These are phyloP conservation scores for Globisporangium heterothallicum DNA, from an alignment of 352 stramenopile genomes.

Conservation along the genomic window DNA sequence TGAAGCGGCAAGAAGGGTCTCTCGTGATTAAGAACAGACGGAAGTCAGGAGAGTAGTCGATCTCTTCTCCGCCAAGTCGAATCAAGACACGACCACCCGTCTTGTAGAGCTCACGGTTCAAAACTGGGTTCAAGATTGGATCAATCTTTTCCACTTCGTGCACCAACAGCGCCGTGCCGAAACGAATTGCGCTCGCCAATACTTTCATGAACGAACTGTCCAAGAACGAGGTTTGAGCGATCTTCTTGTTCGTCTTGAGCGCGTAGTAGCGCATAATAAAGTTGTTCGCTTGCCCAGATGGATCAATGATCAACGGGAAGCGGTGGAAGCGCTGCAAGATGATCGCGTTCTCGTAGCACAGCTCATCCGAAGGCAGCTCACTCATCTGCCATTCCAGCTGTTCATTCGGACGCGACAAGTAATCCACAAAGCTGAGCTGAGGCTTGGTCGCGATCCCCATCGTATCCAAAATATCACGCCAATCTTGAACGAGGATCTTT, in stretches of 20 bases:
- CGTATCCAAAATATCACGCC: constrained; percentile 91
- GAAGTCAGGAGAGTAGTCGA: constrained; percentile 99
- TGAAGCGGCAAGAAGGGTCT: constrained; percentile 95
- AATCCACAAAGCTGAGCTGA: constrained; percentile 92
- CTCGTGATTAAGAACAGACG: constrained; percentile 98
- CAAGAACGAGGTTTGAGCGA: constrained; percentile 98
- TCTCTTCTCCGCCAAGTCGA: constrained; percentile 97
- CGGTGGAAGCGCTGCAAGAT: constrained; percentile 97
- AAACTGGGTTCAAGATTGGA: constrained; percentile 98
- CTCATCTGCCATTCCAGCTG: constrained; percentile 94
- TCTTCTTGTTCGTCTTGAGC: constrained; percentile 88
- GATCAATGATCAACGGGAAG: constrained; percentile 99
- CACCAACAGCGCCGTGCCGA: constrained; percentile 98
- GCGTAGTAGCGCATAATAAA: constrained; percentile 98
- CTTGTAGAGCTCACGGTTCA: constrained; percentile 99
- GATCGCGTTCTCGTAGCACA: constrained; percentile 99
- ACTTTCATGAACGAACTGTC: constrained; percentile 99
- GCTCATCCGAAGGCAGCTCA: constrained; percentile 94
- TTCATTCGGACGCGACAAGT: constrained; percentile 93
- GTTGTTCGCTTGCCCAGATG: constrained; percentile 95
- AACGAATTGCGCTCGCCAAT: constrained; percentile 98
- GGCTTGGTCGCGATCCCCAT: constrained; percentile 87
- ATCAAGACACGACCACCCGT: constrained; percentile 97
- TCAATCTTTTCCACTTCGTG: constrained; percentile 99
- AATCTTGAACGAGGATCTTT: constrained; percentile 92